These are phyloP conservation scores for Albifimbria verrucaria DNA, from an alignment of 2,329 filamentous ascomycete species.

Conservation along the genomic window DNA sequence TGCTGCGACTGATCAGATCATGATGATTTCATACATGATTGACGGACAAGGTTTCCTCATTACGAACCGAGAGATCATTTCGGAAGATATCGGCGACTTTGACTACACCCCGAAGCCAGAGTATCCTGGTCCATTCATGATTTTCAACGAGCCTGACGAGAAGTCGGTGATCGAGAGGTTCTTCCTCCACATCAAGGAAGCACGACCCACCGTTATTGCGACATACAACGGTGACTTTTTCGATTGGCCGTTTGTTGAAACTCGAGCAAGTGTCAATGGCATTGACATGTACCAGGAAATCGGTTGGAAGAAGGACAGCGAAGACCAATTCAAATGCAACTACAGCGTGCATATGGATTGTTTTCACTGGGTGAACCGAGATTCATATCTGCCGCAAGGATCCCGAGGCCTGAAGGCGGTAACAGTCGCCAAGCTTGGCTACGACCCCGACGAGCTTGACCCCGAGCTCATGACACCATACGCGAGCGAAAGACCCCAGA, in stretches of 20 bases:
- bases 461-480: slow-evolving; percentile 95
- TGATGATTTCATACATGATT: slow-evolving; percentile 99
- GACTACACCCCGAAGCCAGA: slow-evolving; percentile 98
- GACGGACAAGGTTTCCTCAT: slow-evolving; percentile 97
- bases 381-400: slow-evolving; percentile 95
- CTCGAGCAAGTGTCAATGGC: slow-evolving; percentile 85
- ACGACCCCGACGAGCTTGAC: slow-evolving; percentile 96
- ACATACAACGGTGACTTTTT: slow-evolving; percentile 99
- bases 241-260: slow-evolving; percentile 99
- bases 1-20: slow-evolving; percentile 89
- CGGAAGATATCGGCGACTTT: slow-evolving; percentile 95
- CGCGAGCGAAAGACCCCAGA: slow-evolving; percentile 87
- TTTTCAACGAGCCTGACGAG: slow-evolving; percentile 97
- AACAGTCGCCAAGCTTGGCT: slow-evolving; percentile 95
- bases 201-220: slow-evolving; percentile 90
- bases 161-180: slow-evolving; percentile 85
- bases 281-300: slow-evolving; percentile 99
- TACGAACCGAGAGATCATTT: slow-evolving; percentile 96
- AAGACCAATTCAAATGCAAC: slow-evolving; percentile 94
- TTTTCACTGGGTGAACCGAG: slow-evolving; percentile 97
- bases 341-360: slow-evolving; percentile 99
- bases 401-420: slow-evolving; percentile 97
- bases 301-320: slow-evolving; percentile 89
- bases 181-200: slow-evolving; percentile 93
- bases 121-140: slow-evolving; percentile 92